Percentiles rank a stretch among this genome's conserved stretches.
Conservation (phyloP, 148 eudicot genomes). For the Dianthus caryophyllus region DNA sequence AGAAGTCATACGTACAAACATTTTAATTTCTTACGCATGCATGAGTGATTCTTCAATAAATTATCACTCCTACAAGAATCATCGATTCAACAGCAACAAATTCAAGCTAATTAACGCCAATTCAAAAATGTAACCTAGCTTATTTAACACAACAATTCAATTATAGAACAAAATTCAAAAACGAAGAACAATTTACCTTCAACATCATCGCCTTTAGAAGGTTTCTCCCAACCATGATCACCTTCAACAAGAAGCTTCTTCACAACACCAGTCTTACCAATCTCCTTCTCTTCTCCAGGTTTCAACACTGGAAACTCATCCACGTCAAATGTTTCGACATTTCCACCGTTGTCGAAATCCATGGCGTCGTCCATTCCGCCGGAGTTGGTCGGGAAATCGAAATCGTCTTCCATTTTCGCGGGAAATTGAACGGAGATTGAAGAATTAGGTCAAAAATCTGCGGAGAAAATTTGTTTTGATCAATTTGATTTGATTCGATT, state of each 20-base stretch:
- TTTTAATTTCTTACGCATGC: too few relatives aligned
- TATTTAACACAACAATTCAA: too few relatives aligned
- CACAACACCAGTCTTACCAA: conserved; percentile 55
- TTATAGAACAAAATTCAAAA: too few relatives aligned
- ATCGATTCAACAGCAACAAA: too few relatives aligned
- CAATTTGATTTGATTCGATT: not conserved
- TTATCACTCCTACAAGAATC: too few relatives aligned
- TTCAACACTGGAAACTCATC: conserved; percentile 30
- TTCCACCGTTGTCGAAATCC: conserved; percentile 16
- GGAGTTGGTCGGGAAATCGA: conserved; percentile 28
- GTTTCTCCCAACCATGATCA: conserved; percentile 71
- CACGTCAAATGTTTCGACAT: not conserved
- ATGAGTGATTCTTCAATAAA: too few relatives aligned
- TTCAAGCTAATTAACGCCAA: too few relatives aligned
- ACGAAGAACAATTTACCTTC: conserved; percentile 36
- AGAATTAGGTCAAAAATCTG: not conserved
- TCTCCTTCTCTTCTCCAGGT: conserved; percentile 73
- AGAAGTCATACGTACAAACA: too few relatives aligned
- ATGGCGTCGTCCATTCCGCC: conserved; percentile 15
- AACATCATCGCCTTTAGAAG: conserved; percentile 70
- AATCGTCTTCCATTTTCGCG: conserved; percentile 34
- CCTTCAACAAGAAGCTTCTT: conserved; percentile 77
- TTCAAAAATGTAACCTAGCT: not conserved
- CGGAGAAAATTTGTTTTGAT: not conserved
- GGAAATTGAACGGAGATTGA: not conserved